A percentile compares a stretch with the other conserved stretches of the same genome.
These are phyloP conservation scores for Sporothrix phasma DNA, from an alignment of 2,329 filamentous ascomycete species.

Conservation along the genomic window DNA sequence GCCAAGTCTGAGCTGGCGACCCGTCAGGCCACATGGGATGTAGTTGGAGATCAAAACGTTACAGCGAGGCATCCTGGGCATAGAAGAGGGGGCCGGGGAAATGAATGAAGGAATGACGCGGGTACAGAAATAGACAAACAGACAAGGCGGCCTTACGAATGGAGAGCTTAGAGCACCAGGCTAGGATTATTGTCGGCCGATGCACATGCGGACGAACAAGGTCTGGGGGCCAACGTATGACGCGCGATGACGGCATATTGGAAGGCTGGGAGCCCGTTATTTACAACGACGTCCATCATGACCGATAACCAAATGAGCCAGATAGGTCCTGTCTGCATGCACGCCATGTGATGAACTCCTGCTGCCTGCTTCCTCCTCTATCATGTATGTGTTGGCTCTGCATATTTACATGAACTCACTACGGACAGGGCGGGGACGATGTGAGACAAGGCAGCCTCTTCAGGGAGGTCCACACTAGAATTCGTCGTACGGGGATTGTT, in stretches of 20 bases:
- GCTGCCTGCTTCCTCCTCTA: not conserved
- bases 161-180: not conserved
- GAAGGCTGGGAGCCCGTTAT: not conserved
- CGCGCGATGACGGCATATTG: not conserved
- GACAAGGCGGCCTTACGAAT: not conserved
- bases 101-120: not conserved
- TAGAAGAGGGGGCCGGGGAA: not conserved
- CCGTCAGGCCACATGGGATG: constrained; percentile 6
- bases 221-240: not conserved
- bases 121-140: not conserved
- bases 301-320: not conserved
- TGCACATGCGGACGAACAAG: not conserved
- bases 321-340: not conserved
- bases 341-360: not conserved
- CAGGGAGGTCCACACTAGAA: too few species aligned
- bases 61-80: not conserved
- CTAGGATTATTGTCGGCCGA: too few species aligned
- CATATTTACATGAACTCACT: not conserved
- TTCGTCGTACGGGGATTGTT: too few species aligned
- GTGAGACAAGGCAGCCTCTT: not conserved
- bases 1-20: constrained; percentile 10
- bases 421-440: not conserved
- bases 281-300: not conserved
- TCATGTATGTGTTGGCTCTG: constrained; percentile 14
- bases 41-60: not conserved